A percentile compares a stretch with the other conserved stretches of the same genome.
These are phyloP conservation scores for Aspergillus ostianus DNA, from an alignment of 495 filamentous ascomycete species.

Conservation along the genomic window DNA sequence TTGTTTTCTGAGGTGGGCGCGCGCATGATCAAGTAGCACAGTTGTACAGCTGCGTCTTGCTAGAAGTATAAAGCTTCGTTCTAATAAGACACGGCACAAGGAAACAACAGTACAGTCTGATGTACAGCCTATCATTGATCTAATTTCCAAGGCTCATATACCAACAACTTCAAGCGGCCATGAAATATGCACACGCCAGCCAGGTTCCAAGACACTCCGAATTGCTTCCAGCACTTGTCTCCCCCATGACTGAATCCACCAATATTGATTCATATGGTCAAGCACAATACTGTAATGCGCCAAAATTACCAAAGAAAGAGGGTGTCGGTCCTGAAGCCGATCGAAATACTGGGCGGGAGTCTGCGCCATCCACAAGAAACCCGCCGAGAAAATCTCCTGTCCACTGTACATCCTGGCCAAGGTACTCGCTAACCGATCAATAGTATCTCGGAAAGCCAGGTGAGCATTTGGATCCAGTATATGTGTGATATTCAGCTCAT, in stretches of 20 bases:
- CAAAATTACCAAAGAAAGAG: conserved; percentile 11
- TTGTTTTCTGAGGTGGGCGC: too few relatives aligned
- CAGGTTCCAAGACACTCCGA: neutral
- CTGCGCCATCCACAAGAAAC: conserved; percentile 4
- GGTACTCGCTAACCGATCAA: conserved; percentile 1
- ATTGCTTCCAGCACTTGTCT: neutral
- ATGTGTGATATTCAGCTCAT: conserved; percentile 1
- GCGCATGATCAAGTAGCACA: too few relatives aligned
- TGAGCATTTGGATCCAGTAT: neutral
- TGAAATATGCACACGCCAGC: neutral
- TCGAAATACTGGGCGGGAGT: conserved; percentile 16
- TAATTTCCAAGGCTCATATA: too few relatives aligned
- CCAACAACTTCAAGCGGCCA: conserved; percentile 5
- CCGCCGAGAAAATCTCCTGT: neutral
- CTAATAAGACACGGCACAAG: too few relatives aligned
- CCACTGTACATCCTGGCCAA: neutral
- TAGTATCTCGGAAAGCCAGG: neutral
- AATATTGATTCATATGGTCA: conserved; percentile 7
- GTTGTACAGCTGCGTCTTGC: too few relatives aligned
- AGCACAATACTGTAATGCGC: conserved; percentile 14
- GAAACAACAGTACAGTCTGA: too few relatives aligned
- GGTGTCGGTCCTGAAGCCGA: conserved; percentile 3
- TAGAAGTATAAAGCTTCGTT: too few relatives aligned
- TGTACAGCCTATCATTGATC: too few relatives aligned
- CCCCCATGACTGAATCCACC: conserved; percentile 10